These are phyloP conservation scores for Boletus mariae DNA, from an alignment of 1,284 basidiomycete species.

Conservation along the genomic window DNA sequence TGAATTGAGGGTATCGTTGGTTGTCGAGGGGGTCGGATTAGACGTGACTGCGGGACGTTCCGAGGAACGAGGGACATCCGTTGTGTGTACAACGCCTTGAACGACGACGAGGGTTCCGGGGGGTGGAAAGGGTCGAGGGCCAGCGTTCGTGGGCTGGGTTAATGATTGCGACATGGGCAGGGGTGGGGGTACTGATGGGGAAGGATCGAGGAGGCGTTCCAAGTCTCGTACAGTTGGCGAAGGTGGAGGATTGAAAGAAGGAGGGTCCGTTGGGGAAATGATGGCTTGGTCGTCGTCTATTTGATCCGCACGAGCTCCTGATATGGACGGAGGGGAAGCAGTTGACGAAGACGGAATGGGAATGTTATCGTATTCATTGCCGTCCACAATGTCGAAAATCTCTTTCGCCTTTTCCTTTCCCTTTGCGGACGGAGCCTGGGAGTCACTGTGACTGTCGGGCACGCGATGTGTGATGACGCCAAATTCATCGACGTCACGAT, in stretches of 20 bases:
- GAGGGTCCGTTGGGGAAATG: slow-evolving; percentile 15
- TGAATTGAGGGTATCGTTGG: slow-evolving; percentile 6
- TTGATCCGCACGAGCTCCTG: slow-evolving; percentile 3
- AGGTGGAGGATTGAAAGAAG: slow-evolving; percentile 7
- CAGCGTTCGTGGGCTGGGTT: slow-evolving; percentile 15
- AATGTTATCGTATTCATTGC: slow-evolving; percentile 1
- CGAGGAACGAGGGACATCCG: slow-evolving; percentile 48
- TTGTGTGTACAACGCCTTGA: slow-evolving; percentile 76
- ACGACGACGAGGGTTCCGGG: slow-evolving; percentile 75
- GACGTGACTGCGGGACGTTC: slow-evolving; percentile 13
- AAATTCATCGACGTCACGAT: slow-evolving; percentile 34
- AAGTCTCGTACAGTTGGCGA: slow-evolving; percentile 8
- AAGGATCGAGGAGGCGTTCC: slow-evolving; percentile 9
- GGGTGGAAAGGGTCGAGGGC: slow-evolving; percentile 54
- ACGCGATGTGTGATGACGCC: slow-evolving; percentile 31
- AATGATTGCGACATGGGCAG: slow-evolving; percentile 9
- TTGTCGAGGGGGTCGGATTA: slow-evolving; percentile 10
- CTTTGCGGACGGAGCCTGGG: slow-evolving; percentile 23
- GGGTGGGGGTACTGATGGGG: slow-evolving; percentile 4
- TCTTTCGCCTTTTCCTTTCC: slow-evolving; percentile 31
- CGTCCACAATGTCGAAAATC: slow-evolving; percentile 6
- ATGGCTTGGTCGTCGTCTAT: slow-evolving; percentile 18
- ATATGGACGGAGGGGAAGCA: slow-evolving; percentile 3
- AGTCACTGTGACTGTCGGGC: slow-evolving; percentile 28
- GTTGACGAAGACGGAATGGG: slow-evolving; percentile 24